A percentile compares a stretch with the other conserved stretches of the same genome.
Conservation (phyloP, 202 grass and related monocot genomes). For the Tripidium arundinaceum region DNA sequence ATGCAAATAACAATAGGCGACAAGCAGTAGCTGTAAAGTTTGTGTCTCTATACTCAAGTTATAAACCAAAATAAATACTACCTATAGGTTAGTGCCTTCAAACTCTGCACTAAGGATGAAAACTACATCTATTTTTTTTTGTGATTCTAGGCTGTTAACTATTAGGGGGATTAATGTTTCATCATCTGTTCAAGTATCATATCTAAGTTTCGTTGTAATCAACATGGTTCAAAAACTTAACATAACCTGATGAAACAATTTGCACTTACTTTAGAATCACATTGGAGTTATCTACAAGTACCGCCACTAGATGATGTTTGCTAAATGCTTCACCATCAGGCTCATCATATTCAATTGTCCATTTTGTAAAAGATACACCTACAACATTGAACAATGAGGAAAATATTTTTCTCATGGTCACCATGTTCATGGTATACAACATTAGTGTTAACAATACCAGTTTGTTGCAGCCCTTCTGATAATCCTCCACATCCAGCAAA, state of each 20-base stretch:
- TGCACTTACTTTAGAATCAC: slow-evolving; percentile 86
- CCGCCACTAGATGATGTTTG: slow-evolving; percentile 83
- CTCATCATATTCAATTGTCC: slow-evolving; percentile 98
- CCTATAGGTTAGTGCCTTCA: too few relatives aligned
- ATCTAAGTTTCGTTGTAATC: too few relatives aligned
- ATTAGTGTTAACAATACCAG: slow-evolving; percentile 42
- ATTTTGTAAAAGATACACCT: slow-evolving; percentile 90
- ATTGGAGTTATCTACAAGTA: slow-evolving; percentile 96
- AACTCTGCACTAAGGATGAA: too few relatives aligned
- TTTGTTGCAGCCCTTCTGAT: slow-evolving; percentile 89
- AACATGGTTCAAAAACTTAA: too few relatives aligned
- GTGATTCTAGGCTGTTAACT: too few relatives aligned
- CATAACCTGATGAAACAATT: slow-evolving; percentile 17
- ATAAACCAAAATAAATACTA: too few relatives aligned
- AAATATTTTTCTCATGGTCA: slow-evolving; percentile 11
- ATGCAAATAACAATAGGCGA: too few relatives aligned
- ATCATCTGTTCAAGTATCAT: too few relatives aligned
- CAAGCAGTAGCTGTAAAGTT: too few relatives aligned
- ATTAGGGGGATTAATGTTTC: too few relatives aligned
- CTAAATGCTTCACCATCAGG: slow-evolving; percentile 91
- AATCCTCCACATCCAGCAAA: slow-evolving; percentile 97
- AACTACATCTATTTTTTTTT: too few relatives aligned
- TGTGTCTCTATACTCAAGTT: too few relatives aligned
- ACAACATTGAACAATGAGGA: slow-evolving; percentile 25
- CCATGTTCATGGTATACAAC: slow-evolving; percentile 7